Base-by-base conservation (phyloP, 2,329 filamentous ascomycete species). In the Aspergillus ustus region DNA sequence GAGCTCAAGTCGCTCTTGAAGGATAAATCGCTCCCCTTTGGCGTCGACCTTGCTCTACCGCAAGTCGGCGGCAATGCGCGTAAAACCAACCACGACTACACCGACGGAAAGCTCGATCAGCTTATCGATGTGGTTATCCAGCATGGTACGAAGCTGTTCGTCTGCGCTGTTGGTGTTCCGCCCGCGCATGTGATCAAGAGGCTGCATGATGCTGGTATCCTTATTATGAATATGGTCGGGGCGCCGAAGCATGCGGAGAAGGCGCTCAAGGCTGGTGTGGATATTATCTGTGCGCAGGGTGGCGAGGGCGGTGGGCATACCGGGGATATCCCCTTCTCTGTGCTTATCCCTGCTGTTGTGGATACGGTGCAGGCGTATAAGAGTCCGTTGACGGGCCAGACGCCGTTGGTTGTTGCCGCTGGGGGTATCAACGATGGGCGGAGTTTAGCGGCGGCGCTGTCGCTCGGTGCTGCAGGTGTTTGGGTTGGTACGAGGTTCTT, bases 211-310 rank as follows among this genome's bases (percentile, higher is more conserved):
- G 89, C 90, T 0, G 91, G 91, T 0, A 91, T 98, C 45, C 74
- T 96, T 62, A 84, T 97, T 40, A 97, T 97, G 93, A 97, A 97
- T 77, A 97, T 97, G 93, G 93, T 97, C 20, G 94, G 94, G 0
- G 91, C 93, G 70, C 93, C 94, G 2, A 92, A 90, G 75, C 94
- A 98, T 76, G 93, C 93, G 0, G 86, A 89, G 75, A 97, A 97
- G 80, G 93, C 93, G 2, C 82, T 98, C 4, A 87, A 92, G 53
- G 86, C 89, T 0, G 94, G 94, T 48, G 92, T 96, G 9, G 94
- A 98, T 78, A 89, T 97, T 66, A 85, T 98, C 6, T 97, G 93
- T 75, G 89, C 93, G 2, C 94, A 98, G 80, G 94, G 94, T 51
- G 92, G 92, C 55, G 94, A 98, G 77, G 94, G 93, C 1, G 94